Conservation (phyloP, 1,139 yeast species). For the Arxiozyma heterogenica region DNA sequence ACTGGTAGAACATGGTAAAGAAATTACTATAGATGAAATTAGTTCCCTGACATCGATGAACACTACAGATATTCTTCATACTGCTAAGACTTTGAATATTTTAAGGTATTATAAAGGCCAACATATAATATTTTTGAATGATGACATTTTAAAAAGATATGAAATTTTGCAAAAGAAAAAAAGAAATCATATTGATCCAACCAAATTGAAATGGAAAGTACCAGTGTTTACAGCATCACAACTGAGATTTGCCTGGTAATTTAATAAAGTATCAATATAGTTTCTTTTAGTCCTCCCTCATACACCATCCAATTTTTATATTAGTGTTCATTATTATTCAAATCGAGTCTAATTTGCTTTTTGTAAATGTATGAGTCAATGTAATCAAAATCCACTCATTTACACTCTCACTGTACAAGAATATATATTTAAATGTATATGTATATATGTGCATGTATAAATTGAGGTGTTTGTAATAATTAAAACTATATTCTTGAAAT, state of each 20-base stretch:
- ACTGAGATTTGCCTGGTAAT: conserved; percentile 84
- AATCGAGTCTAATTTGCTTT: not conserved
- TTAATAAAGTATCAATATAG: too few relatives aligned
- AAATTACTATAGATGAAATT: conserved; percentile 86
- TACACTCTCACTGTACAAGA: not conserved
- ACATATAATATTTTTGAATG: conserved; percentile 85
- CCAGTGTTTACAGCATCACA: conserved; percentile 96
- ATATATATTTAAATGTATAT: not conserved
- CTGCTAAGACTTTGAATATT: conserved; percentile 83
- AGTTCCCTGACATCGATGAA: conserved; percentile 88
- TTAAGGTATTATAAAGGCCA: conserved; percentile 91
- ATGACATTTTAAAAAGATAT: conserved; percentile 68
- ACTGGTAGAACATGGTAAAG: conserved; percentile 57
- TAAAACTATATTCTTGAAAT: too few relatives aligned
- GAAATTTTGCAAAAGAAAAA: conserved; percentile 67
- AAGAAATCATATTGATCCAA: conserved; percentile 68
- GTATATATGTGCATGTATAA: not conserved
- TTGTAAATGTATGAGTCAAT: too few relatives aligned
- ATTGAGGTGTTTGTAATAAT: too few relatives aligned
- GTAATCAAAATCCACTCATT: too few relatives aligned
- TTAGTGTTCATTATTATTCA: not conserved
- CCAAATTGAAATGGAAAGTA: conserved; percentile 78
- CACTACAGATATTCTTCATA: conserved; percentile 88
- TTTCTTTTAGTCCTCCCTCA: not conserved
- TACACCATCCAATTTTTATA: too few relatives aligned